A percentile compares a stretch with the other conserved stretches of the same genome.
Evolutionary conservation across 495 filamentous ascomycete genomes (phyloP).

Genomic region (Neurospora cerealis): DNA sequence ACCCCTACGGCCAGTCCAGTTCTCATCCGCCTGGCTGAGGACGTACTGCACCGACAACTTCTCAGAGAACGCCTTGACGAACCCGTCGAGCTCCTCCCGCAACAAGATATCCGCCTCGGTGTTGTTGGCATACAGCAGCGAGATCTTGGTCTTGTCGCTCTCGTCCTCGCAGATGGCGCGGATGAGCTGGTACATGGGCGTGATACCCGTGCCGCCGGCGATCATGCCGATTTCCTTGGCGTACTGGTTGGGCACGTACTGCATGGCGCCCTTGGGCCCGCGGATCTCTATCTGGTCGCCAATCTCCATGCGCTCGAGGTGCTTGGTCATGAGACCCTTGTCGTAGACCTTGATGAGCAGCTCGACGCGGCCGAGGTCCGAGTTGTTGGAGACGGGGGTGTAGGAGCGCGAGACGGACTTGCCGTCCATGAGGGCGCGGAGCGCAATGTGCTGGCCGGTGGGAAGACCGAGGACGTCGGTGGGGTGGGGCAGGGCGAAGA

Average conservation of each 20-base stretch:
- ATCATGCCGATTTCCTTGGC: constrained; percentile 34
- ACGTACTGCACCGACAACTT: constrained; percentile 40
- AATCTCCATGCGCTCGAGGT: constrained; percentile 33
- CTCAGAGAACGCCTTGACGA: constrained; percentile 27
- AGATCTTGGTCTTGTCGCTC: constrained; percentile 37
- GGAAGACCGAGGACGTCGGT: constrained; percentile 38
- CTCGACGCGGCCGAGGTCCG: constrained; percentile 35
- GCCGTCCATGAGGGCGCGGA: constrained; percentile 35
- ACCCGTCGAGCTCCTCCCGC: constrained; percentile 36
- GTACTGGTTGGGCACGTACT: constrained; percentile 16
- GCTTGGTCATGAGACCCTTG: constrained; percentile 36
- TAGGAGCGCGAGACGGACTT: constrained; percentile 36
- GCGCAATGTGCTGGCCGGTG: constrained; percentile 44
- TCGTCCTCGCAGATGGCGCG: constrained; percentile 42
- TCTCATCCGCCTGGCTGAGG: constrained; percentile 22
- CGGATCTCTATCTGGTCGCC: constrained; percentile 37
- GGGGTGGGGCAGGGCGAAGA: constrained; percentile 36
- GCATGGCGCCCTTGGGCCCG: constrained; percentile 40
- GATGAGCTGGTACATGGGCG: constrained; percentile 47
- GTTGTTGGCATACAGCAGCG: constrained; percentile 51
- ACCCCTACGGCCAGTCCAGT: constrained; percentile 23
- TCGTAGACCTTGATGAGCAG: constrained; percentile 42
- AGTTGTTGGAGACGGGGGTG: constrained; percentile 44
- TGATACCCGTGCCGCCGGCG: constrained; percentile 48
- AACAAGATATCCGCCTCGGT: constrained; percentile 61